Percentiles rank a stretch among this genome's conserved stretches.
phyloP scores from a whole-genome alignment of 352 stramenopile genomes.

The Peronosclerospora sorghi region DNA sequence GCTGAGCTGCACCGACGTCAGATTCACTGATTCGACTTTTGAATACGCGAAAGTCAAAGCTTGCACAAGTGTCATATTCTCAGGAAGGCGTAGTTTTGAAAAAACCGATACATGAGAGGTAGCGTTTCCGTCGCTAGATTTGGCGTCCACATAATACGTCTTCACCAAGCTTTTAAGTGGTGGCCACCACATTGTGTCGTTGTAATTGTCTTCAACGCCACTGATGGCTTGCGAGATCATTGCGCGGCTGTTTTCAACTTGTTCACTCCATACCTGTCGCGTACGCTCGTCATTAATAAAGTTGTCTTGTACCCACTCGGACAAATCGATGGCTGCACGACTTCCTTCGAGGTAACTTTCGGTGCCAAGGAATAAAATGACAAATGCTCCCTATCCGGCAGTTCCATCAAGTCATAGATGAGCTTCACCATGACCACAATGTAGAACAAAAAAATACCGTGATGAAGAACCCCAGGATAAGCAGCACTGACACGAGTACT shows the following conservation, averaged over 20 bases:
- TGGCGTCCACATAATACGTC: slow-evolving; percentile 73
- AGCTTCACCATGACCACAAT: neutral
- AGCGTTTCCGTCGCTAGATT: slow-evolving; percentile 40
- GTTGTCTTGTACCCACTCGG: slow-evolving; percentile 74
- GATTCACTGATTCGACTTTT: slow-evolving; percentile 79
- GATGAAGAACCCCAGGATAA: slow-evolving; percentile 78
- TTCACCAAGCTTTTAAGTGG: slow-evolving; percentile 73
- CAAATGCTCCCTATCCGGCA: slow-evolving; percentile 46
- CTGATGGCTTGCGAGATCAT: slow-evolving; percentile 74
- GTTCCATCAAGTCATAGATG: neutral
- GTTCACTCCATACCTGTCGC: slow-evolving; percentile 70
- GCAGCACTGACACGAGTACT: slow-evolving; percentile 63
- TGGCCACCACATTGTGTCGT: slow-evolving; percentile 84
- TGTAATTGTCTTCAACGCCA: slow-evolving; percentile 80
- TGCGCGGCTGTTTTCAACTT: slow-evolving; percentile 67
- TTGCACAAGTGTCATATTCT: slow-evolving; percentile 79
- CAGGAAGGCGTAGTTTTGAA: slow-evolving; percentile 40
- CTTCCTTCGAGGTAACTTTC: slow-evolving; percentile 84
- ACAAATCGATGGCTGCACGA: slow-evolving; percentile 57
- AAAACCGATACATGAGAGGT: slow-evolving; percentile 40
- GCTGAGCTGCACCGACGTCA: slow-evolving; percentile 75
- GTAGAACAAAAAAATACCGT: slow-evolving; percentile 29
- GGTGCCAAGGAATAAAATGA: slow-evolving; percentile 72
- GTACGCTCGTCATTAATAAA: slow-evolving; percentile 84
- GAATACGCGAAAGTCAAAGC: slow-evolving; percentile 63